phyloP scores from a whole-genome alignment of 148 eudicot species.

The Arctostaphylos glauca region DNA sequence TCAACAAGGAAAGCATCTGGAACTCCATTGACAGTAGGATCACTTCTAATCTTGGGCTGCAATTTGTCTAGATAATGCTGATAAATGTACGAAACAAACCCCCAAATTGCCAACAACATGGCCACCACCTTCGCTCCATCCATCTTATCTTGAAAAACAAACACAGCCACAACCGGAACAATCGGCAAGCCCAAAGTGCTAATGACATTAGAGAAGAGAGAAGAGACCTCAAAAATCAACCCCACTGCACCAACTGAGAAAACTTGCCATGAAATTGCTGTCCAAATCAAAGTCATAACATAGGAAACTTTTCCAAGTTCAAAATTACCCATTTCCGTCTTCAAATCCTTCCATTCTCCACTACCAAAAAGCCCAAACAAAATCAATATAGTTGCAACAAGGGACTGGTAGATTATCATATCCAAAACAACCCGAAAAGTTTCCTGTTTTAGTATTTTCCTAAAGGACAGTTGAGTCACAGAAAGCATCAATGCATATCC shows the following conservation, averaged over 20 bases:
- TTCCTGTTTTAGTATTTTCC: slow-evolving; percentile 27
- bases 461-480: slow-evolving; percentile 40
- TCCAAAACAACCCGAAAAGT: slow-evolving; percentile 30
- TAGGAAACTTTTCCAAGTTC: slow-evolving; percentile 44
- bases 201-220: slow-evolving; percentile 64
- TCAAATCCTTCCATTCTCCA: slow-evolving; percentile 52
- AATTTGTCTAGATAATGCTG: slow-evolving; percentile 45
- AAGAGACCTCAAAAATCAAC: slow-evolving; percentile 52
- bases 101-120: slow-evolving; percentile 68
- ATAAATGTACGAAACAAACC: slow-evolving; percentile 56
- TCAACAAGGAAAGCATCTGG: slow-evolving; percentile 1
- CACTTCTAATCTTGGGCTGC: slow-evolving; percentile 16
- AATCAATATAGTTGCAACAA: slow-evolving; percentile 30
- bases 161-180: slow-evolving; percentile 53
- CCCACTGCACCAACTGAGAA: slow-evolving; percentile 41
- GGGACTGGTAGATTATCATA: slow-evolving; percentile 31
- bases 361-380: slow-evolving; percentile 51
- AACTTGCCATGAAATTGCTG: slow-evolving; percentile 52
- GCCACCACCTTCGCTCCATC: slow-evolving; percentile 52
- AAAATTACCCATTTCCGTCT: slow-evolving; percentile 42
- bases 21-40: neutral
- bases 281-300: slow-evolving; percentile 53
- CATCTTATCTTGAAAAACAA: slow-evolving; percentile 52
- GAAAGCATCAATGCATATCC: slow-evolving; percentile 41
- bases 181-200: slow-evolving; percentile 55